Conservation (phyloP, 2,329 filamentous ascomycete genomes). For the Microascus cirrosus region DNA sequence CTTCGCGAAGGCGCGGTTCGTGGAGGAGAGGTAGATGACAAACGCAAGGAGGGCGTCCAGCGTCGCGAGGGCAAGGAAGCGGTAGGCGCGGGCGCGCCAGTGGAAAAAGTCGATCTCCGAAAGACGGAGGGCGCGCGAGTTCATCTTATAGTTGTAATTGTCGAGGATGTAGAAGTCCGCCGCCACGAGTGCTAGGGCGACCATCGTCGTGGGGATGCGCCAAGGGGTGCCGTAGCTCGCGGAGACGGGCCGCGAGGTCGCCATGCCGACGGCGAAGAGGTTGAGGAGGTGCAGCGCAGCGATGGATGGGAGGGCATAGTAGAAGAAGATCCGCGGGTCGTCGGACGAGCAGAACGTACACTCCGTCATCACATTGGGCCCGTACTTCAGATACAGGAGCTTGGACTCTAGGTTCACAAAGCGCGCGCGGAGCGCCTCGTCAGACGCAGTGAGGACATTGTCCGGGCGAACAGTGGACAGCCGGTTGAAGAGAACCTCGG, state of each 20-base stretch:
- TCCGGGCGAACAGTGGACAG: slow-evolving; percentile 45
- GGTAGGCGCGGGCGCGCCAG: slow-evolving; percentile 56
- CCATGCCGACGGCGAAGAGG: slow-evolving; percentile 57
- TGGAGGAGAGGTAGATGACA: slow-evolving; percentile 64
- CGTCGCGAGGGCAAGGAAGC: slow-evolving; percentile 51
- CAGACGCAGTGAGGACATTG: slow-evolving; percentile 37
- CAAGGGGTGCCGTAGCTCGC: slow-evolving; percentile 55
- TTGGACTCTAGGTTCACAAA: slow-evolving; percentile 63
- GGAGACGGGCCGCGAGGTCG: slow-evolving; percentile 57
- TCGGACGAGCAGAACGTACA: slow-evolving; percentile 79
- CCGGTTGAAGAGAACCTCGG: slow-evolving; percentile 72
- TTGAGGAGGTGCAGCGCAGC: slow-evolving; percentile 72
- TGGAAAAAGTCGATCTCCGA: slow-evolving; percentile 58
- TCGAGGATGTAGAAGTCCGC: slow-evolving; percentile 56
- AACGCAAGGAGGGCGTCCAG: slow-evolving; percentile 54
- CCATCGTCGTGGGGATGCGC: slow-evolving; percentile 58
- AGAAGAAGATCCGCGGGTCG: slow-evolving; percentile 58
- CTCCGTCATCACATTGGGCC: slow-evolving; percentile 58
- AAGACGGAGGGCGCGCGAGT: slow-evolving; percentile 49
- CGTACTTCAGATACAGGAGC: slow-evolving; percentile 74
- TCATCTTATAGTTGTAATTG: slow-evolving; percentile 54
- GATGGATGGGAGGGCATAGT: slow-evolving; percentile 68
- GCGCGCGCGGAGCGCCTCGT: slow-evolving; percentile 55
- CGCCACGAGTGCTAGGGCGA: slow-evolving; percentile 43
- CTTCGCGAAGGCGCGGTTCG: slow-evolving; percentile 64